Evolutionary conservation across 1,139 yeast species (phyloP), one percentile per base, ranked within the genome.

Genomic region (Yamadazyma aaseri): DNA sequence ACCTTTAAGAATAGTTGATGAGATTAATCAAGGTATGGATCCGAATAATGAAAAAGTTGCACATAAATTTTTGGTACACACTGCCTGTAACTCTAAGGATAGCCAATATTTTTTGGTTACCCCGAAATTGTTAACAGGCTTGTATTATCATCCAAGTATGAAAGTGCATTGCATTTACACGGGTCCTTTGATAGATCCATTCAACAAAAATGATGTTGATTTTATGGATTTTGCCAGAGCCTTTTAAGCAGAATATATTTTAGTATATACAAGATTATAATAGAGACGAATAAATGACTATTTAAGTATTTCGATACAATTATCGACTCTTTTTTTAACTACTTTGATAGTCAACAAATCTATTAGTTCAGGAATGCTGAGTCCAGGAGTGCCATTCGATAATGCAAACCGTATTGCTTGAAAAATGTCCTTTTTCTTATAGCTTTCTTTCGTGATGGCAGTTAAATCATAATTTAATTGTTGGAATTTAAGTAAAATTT

Each of bases 21-120:
- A 94, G 64, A 94, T 94, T 45, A 94, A 94, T 57, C 99, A 94
- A 63, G 99, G 98, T 45, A 90, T 94, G 97, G 99, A 94, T 60
- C 87, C 95, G 6, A 76, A 77, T 41, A 92, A 92, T 53, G 98
- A 94, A 58, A 77, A 94, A 44, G 73, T 79, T 63, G 94, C 95
- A 3, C 97, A 92, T 53, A 76, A 79, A 44, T 77, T 86, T 45
- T 81, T 94, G 73, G 97, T 92, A 3, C 80, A 83, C 38, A 81
- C 85, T 29, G 94, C 97, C 0, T 86, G 96, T 52, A 67, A 70
- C 18, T 74, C 71, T 13, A 58, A 60, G 28, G 72, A 79, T 9
- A 73, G 81, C 3, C 97, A 90, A 53, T 92, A 90, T 57, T 89
- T 92, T 52, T 69, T 92, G 54, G 87, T 92, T 26, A 92, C 98